Conservation (phyloP, 192 early-diverging fungal species). For the Funneliformis geosporum region DNA sequence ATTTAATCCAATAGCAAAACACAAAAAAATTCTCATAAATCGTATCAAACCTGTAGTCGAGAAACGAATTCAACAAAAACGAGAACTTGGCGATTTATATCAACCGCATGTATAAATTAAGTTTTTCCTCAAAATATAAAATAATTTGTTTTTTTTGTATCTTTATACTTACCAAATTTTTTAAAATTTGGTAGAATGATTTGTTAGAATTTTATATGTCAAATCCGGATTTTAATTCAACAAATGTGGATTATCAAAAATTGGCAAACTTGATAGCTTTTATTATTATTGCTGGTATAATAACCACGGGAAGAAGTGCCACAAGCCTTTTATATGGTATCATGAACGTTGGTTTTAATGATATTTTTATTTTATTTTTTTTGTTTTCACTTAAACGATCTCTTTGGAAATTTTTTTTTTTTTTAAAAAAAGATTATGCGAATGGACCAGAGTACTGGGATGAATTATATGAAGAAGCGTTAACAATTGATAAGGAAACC, state of each 20-base stretch:
- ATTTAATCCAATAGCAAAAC: neutral
- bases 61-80: neutral
- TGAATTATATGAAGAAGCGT: conserved; percentile 1
- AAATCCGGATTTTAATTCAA: neutral
- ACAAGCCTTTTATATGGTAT: neutral
- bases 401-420: neutral
- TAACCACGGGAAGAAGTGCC: neutral
- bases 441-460: conserved; percentile 2
- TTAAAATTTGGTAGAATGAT: neutral
- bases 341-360: neutral
- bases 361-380: neutral
- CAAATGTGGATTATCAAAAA: neutral
- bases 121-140: too few species aligned
- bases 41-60: neutral
- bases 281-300: neutral
- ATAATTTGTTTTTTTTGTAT: too few species aligned
- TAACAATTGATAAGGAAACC: neutral
- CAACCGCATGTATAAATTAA: neutral
- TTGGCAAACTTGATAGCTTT: neutral
- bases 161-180: too few species aligned
- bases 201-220: neutral
- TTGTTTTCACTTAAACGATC: neutral
- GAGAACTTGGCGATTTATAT: neutral
- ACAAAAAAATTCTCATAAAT: conserved; percentile 10
- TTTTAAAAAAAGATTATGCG: conserved; percentile 2